phyloP scores from a whole-genome alignment of 192 early-diverging fungal genomes.

The Diversispora epigaea region DNA sequence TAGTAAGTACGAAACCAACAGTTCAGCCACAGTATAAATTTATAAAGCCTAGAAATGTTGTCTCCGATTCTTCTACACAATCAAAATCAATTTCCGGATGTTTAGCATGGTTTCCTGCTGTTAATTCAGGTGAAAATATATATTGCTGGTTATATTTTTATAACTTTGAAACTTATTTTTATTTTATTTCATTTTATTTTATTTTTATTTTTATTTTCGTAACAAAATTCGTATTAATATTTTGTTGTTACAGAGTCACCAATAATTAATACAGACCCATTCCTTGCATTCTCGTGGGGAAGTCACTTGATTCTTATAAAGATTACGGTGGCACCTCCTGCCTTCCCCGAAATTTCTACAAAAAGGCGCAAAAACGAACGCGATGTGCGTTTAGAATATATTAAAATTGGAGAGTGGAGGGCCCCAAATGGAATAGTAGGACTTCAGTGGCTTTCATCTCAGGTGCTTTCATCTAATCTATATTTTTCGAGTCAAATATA shows the following conservation, averaged over 20 bases:
- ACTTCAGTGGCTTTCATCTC: conserved; percentile 59
- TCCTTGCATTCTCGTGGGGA: conserved; percentile 61
- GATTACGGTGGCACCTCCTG: conserved; percentile 36
- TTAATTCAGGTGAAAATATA: conserved; percentile 36
- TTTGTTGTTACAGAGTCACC: conserved; percentile 31
- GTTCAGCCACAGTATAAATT: conserved; percentile 59
- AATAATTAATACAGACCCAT: conserved; percentile 43
- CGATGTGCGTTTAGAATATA: conserved; percentile 46
- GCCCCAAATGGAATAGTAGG: conserved; percentile 56
- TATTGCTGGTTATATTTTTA: neutral
- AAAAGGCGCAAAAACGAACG: conserved; percentile 31
- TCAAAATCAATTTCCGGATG: conserved; percentile 48
- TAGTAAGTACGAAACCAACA: conserved; percentile 58
- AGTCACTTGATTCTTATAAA: conserved; percentile 53
- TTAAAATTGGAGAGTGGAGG: conserved; percentile 53
- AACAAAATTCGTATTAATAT: neutral
- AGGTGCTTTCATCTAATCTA: conserved; percentile 38
- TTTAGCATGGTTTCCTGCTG: conserved; percentile 58
- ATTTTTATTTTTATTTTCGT: neutral
- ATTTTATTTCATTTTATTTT: conserved; percentile 1
- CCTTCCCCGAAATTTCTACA: conserved; percentile 1
- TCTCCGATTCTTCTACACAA: conserved; percentile 29
- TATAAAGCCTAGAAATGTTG: conserved; percentile 47
- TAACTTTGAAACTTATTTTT: neutral
- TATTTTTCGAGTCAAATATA: neutral